These are phyloP conservation scores for Yamadazyma sp. DNA, from an alignment of 1,139 yeast genomes.

Conservation along the genomic window DNA sequence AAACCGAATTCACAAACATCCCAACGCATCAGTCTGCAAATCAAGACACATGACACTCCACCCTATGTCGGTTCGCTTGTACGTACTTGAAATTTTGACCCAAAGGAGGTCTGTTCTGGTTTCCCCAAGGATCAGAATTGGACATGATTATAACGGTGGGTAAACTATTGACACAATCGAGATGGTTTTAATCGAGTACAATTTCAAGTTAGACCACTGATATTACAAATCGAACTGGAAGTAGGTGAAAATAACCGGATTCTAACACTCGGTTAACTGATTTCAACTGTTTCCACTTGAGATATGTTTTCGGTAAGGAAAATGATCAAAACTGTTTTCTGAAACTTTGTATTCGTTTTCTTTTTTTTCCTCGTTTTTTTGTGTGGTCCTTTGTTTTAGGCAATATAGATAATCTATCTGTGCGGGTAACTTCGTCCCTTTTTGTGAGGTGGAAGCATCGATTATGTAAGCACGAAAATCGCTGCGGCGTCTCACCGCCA, in stretches of 20 bases:
- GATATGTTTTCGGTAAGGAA: not conserved
- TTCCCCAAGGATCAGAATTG: conserved; percentile 47
- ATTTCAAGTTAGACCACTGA: not conserved
- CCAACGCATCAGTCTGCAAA: too few relatives aligned
- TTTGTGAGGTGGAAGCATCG: not conserved
- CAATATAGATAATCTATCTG: not conserved
- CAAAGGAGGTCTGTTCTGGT: conserved; percentile 41
- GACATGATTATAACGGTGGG: conserved; percentile 25
- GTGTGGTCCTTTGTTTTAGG: not conserved
- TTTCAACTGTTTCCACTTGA: not conserved
- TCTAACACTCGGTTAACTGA: not conserved
- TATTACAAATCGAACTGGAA: not conserved
- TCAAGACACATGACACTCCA: too few relatives aligned
- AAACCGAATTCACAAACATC: too few relatives aligned
- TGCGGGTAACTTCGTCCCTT: conserved; percentile 3
- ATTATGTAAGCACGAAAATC: too few relatives aligned
- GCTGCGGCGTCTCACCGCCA: too few relatives aligned
- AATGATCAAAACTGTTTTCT: not conserved
- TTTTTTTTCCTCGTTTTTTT: conserved; percentile 1
- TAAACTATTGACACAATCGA: not conserved
- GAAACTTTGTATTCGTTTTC: conserved; percentile 2
- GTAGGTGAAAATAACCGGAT: not conserved
- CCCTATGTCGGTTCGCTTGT: too few relatives aligned
- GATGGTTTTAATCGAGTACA: not conserved
- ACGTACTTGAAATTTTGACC: conserved; percentile 51